phyloP scores from a whole-genome alignment of 148 eudicot genomes.

The Diospyros kaki region DNA sequence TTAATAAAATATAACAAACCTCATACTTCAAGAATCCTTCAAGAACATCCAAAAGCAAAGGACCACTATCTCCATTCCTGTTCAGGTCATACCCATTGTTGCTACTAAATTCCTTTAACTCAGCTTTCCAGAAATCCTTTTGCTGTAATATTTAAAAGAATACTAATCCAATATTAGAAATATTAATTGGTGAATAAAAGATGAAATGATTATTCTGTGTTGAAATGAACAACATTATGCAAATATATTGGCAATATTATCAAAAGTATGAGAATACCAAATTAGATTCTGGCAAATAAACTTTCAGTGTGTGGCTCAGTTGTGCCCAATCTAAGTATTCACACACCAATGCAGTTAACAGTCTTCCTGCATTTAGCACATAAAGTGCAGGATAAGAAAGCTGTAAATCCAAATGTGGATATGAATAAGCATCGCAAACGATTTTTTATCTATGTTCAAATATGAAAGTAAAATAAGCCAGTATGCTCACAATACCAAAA shows the following conservation, averaged over 20 bases:
- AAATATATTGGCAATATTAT: slow-evolving; percentile 5
- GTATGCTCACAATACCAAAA: not conserved
- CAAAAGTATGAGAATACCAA: slow-evolving; percentile 39
- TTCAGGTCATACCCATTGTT: slow-evolving; percentile 73
- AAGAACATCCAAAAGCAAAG: slow-evolving; percentile 87
- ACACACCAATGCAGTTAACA: slow-evolving; percentile 82
- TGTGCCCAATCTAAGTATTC: slow-evolving; percentile 99
- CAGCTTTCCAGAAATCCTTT: slow-evolving; percentile 79
- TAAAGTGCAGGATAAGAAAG: slow-evolving; percentile 2
- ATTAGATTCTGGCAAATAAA: slow-evolving; percentile 83
- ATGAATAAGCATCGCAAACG: not conserved
- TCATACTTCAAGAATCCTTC: slow-evolving; percentile 94
- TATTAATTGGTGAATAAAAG: not conserved
- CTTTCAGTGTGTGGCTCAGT: slow-evolving; percentile 79
- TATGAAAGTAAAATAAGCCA: not conserved
- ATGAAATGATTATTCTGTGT: not conserved
- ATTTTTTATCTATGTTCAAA: not conserved
- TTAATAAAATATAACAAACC: slow-evolving; percentile 31
- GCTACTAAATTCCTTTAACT: slow-evolving; percentile 76
- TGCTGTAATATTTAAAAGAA: slow-evolving; percentile 32
- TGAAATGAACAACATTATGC: not conserved
- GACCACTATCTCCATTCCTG: slow-evolving; percentile 83
- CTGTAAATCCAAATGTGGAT: not conserved
- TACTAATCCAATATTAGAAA: not conserved
- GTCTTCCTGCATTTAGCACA: slow-evolving; percentile 61